Evolutionary conservation across 345 rosid species (phyloP).

Genomic region (Hibiscus trionum): DNA sequence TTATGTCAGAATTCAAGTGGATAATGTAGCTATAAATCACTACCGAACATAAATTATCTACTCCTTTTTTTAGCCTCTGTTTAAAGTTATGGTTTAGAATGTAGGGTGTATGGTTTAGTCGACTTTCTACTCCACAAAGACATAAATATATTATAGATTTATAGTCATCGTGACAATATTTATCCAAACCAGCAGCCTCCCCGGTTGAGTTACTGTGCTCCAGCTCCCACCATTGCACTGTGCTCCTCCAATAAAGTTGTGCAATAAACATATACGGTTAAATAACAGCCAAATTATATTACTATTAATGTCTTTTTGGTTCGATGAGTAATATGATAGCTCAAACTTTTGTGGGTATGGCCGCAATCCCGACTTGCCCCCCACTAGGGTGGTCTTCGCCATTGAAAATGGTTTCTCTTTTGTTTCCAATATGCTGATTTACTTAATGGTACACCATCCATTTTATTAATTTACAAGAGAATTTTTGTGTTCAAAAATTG

Average conservation of each 20-base stretch:
- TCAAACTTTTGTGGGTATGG: conserved; percentile 9
- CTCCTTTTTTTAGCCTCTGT: no score
- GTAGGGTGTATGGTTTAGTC: no score
- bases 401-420: neutral
- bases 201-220: neutral
- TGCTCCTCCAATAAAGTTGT: neutral
- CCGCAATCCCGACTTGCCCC: conserved; percentile 20
- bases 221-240: neutral
- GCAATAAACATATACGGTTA: no score
- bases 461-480: neutral
- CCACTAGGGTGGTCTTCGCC: neutral
- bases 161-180: neutral
- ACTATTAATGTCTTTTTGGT: no score
- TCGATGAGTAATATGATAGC: no score
- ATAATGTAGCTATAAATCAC: no score
- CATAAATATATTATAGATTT: neutral
- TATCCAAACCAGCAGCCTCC: neutral
- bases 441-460: neutral
- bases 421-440: neutral
- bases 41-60: no score
- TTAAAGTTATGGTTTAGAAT: no score
- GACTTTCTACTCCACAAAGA: no score
- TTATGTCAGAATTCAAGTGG: no score
- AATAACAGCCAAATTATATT: no score
- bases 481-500: neutral